phyloP scores from a whole-genome alignment of 176 grass and related monocot genomes.

The Oryza australiensis region DNA sequence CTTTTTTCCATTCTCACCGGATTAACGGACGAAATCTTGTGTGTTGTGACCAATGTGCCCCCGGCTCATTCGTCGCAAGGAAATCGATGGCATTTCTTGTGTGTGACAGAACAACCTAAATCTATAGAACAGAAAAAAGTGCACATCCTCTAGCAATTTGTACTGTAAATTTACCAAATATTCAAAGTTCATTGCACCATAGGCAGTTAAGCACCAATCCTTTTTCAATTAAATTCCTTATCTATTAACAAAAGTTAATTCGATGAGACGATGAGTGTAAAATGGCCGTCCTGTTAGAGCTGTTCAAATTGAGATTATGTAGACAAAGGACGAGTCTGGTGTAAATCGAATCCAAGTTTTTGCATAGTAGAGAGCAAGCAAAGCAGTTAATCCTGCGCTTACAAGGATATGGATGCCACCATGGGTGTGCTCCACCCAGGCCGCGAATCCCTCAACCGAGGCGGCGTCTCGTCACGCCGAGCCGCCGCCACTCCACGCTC shows the following conservation, averaged over 20 bases:
- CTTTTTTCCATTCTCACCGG: too few relatives aligned
- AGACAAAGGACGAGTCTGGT: background rate
- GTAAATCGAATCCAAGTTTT: background rate
- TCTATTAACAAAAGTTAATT: background rate
- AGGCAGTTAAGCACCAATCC: background rate
- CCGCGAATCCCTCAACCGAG: conserved; percentile 61
- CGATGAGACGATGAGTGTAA: background rate
- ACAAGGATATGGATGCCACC: conserved; percentile 82
- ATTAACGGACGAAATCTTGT: too few relatives aligned
- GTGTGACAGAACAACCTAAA: background rate
- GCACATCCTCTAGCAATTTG: background rate
- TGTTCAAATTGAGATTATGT: background rate
- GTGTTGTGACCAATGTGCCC: too few relatives aligned
- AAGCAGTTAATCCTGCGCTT: conserved; percentile 8
- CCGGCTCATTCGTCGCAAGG: too few relatives aligned
- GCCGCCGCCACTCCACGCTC: conserved; percentile 51
- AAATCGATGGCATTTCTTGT: too few relatives aligned
- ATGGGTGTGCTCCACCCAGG: conserved; percentile 48
- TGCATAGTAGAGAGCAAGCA: background rate
- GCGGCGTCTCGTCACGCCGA: conserved; percentile 61
- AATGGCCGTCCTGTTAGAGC: background rate
- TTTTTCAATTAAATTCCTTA: background rate
- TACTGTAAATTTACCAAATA: background rate
- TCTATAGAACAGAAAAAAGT: background rate
- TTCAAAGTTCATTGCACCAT: background rate